Conservation (phyloP, 2,329 filamentous ascomycete species). For the Zasmidium citrigriseum region DNA sequence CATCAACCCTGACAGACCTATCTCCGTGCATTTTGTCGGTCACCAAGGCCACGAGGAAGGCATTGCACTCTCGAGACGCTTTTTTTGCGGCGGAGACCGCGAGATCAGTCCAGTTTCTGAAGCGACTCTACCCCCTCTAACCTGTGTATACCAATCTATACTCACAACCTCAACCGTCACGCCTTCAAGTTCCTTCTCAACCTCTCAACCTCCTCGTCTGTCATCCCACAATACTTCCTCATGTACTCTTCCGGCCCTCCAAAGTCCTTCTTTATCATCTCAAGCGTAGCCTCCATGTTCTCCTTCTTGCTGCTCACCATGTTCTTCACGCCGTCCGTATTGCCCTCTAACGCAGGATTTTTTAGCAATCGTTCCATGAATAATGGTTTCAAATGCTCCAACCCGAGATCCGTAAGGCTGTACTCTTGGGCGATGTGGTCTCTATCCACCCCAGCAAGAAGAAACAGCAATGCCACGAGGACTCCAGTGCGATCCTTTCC, state of each 20-base stretch:
- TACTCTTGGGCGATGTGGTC: constrained; percentile 68
- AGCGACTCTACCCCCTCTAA: neutral
- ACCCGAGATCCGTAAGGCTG: constrained; percentile 63
- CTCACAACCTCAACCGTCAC: neutral
- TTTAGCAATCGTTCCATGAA: constrained; percentile 56
- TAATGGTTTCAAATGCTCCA: constrained; percentile 47
- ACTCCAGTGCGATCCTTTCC: constrained; percentile 79
- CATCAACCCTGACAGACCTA: too few species aligned
- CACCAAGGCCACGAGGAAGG: neutral
- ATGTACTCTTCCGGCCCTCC: constrained; percentile 67
- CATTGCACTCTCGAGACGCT: too few species aligned
- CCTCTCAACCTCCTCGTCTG: constrained; percentile 54
- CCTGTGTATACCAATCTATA: neutral
- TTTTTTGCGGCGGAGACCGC: too few species aligned
- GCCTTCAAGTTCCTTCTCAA: constrained; percentile 51
- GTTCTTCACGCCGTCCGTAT: constrained; percentile 45
- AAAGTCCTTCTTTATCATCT: constrained; percentile 60
- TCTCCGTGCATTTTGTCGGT: neutral
- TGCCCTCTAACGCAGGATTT: constrained; percentile 52
- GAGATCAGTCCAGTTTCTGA: too few species aligned
- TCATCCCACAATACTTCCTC: constrained; percentile 58
- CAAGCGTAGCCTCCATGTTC: constrained; percentile 54
- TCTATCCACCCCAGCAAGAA: constrained; percentile 63
- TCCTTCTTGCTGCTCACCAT: constrained; percentile 49
- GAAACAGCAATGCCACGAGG: constrained; percentile 65